A percentile compares a stretch with the other conserved stretches of the same genome.
These are phyloP conservation scores for Colletotrichum brevisporum DNA, from an alignment of 2,329 filamentous ascomycete genomes.

Conservation along the genomic window DNA sequence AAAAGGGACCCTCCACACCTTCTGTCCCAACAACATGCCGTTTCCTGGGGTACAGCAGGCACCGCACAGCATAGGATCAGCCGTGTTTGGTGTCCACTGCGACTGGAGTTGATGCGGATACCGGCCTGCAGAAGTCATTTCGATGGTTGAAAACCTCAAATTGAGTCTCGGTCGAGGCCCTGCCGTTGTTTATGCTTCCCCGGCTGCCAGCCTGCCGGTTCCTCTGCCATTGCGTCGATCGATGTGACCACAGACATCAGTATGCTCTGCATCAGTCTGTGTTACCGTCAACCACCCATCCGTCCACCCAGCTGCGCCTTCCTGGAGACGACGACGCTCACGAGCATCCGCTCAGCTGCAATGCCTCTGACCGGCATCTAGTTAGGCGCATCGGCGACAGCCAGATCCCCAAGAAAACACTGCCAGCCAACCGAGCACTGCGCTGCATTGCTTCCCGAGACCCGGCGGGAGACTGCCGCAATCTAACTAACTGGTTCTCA, in stretches of 20 bases:
- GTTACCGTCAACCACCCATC: neutral
- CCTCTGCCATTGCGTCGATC: neutral
- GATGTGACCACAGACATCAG: neutral
- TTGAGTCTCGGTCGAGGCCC: neutral
- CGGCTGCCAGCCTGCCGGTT: slow-evolving; percentile 15
- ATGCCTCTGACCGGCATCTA: neutral
- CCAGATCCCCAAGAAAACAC: slow-evolving; percentile 10
- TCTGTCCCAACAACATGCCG: slow-evolving; percentile 24
- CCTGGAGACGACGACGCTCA: neutral
- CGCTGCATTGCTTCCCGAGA: slow-evolving; percentile 12
- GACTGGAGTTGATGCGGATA: slow-evolving; percentile 22
- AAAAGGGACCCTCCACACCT: slow-evolving; percentile 18
- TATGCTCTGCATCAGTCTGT: neutral
- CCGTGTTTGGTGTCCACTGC: slow-evolving; percentile 9
- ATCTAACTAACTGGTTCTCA: slow-evolving; percentile 7
- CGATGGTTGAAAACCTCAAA: slow-evolving; percentile 11
- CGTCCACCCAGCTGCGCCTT: neutral
- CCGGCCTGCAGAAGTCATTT: slow-evolving; percentile 16
- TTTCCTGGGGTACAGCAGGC: slow-evolving; percentile 29
- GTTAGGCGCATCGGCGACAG: slow-evolving; percentile 7
- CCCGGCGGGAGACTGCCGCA: slow-evolving; percentile 9
- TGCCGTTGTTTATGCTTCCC: neutral
- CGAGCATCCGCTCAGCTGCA: slow-evolving; percentile 9
- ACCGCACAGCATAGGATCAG: neutral
- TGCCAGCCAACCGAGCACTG: slow-evolving; percentile 15